Evolutionary conservation across 1,139 yeast genomes (phyloP).

Genomic region (Blastobotrys niveus): DNA sequence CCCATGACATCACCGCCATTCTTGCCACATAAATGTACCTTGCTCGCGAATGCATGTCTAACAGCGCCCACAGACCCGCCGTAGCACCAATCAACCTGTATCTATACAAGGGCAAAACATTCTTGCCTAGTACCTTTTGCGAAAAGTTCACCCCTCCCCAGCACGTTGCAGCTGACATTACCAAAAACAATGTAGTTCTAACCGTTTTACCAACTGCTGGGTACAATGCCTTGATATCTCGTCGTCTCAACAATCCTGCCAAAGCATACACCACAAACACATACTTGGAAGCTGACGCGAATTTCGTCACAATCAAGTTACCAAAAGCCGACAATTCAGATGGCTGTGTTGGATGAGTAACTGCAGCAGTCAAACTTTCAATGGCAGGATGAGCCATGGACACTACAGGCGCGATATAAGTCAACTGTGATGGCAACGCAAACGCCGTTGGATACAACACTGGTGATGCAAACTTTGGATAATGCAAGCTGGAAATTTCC

Average conservation of each 20-base stretch:
- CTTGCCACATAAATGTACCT: slow-evolving; percentile 35
- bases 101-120: slow-evolving; percentile 32
- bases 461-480: slow-evolving; percentile 37
- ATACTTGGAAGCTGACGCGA: slow-evolving; percentile 28
- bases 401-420: slow-evolving; percentile 31
- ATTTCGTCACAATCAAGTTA: slow-evolving; percentile 28
- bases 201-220: slow-evolving; percentile 26
- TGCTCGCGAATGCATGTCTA: slow-evolving; percentile 35
- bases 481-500: slow-evolving; percentile 29
- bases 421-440: slow-evolving; percentile 25
- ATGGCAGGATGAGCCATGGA: slow-evolving; percentile 37
- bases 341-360: slow-evolving; percentile 35
- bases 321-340: slow-evolving; percentile 29
- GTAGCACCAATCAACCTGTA: slow-evolving; percentile 37
- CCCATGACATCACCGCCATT: slow-evolving; percentile 36
- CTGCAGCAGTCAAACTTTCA: slow-evolving; percentile 34
- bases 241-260: slow-evolving; percentile 19
- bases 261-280: slow-evolving; percentile 32
- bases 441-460: slow-evolving; percentile 29
- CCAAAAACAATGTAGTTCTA: slow-evolving; percentile 33
- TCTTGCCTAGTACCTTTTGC: slow-evolving; percentile 32
- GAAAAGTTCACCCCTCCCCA: slow-evolving; percentile 40
- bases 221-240: slow-evolving; percentile 16
- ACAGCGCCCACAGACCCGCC: slow-evolving; percentile 39
- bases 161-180: slow-evolving; percentile 36